These are phyloP conservation scores for Hygrophila difformis DNA, from an alignment of 257 asterid genomes.

Conservation along the genomic window DNA sequence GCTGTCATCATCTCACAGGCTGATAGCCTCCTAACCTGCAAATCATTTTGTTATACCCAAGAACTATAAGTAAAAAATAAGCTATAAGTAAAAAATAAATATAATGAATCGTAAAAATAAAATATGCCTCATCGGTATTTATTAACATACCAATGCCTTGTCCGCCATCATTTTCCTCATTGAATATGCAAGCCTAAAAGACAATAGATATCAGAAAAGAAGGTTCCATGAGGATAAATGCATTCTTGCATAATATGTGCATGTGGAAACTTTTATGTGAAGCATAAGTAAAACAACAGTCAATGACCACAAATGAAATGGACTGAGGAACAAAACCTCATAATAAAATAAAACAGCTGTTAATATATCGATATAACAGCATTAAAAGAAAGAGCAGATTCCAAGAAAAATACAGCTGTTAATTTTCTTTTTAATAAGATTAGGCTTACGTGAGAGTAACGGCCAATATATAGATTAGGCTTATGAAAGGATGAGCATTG, in stretches of 20 bases:
- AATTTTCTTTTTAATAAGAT: too few species aligned
- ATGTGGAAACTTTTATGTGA: constrained; percentile 8
- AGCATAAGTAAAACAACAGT: neutral
- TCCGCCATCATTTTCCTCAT: constrained; percentile 99
- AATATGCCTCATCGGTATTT: constrained; percentile 2
- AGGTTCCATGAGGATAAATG: constrained; percentile 11
- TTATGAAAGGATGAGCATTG: too few species aligned
- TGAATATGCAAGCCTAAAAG: constrained; percentile 92
- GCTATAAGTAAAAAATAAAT: too few species aligned
- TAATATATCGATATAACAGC: too few species aligned
- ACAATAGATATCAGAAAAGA: constrained; percentile 1
- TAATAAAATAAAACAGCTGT: constrained; percentile 9
- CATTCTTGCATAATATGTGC: constrained; percentile 4
- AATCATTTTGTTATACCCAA: constrained; percentile 10
- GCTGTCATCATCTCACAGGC: constrained; percentile 99
- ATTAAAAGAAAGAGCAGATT: too few species aligned
- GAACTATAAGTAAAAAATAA: too few species aligned
- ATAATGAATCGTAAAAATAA: too few species aligned
- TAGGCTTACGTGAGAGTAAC: constrained; percentile 84
- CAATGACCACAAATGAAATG: constrained; percentile 1
- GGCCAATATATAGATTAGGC: too few species aligned
- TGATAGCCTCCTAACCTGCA: constrained; percentile 92
- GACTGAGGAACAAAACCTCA: neutral
- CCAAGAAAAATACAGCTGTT: too few species aligned
- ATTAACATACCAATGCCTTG: constrained; percentile 79